These are phyloP conservation scores for Spathaspora sp. DNA, from an alignment of 805 yeast species.

Conservation along the genomic window DNA sequence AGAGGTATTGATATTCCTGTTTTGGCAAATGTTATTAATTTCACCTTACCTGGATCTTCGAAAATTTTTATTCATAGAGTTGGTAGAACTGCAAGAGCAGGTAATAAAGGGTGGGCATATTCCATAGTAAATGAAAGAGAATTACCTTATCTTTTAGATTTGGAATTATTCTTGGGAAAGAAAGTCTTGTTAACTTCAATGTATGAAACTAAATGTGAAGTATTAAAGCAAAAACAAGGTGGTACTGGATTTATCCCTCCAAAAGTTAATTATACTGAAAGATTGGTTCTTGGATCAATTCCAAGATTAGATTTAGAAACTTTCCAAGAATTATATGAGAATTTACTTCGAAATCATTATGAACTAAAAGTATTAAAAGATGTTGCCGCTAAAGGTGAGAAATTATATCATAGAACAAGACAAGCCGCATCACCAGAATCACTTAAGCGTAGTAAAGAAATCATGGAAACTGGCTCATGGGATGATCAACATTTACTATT, in stretches of 20 bases:
- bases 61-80: constrained; percentile 95
- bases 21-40: constrained; percentile 91
- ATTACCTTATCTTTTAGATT: constrained; percentile 83
- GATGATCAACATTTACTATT: constrained; percentile 81
- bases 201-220: constrained; percentile 58
- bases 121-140: constrained; percentile 83
- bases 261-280: constrained; percentile 63
- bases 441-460: constrained; percentile 79
- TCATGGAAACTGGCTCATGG: constrained; percentile 70
- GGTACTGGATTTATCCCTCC: constrained; percentile 44
- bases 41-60: constrained; percentile 84
- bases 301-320: constrained; percentile 74
- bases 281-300: constrained; percentile 78
- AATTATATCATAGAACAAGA: constrained; percentile 79
- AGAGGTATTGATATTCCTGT: constrained; percentile 99
- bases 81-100: constrained; percentile 99
- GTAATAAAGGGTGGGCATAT: constrained; percentile 96
- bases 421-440: constrained; percentile 83
- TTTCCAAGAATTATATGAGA: constrained; percentile 67
- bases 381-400: constrained; percentile 85
- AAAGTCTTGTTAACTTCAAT: constrained; percentile 68
- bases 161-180: constrained; percentile 85
- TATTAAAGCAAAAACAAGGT: constrained; percentile 45
- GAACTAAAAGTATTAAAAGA: constrained; percentile 63
- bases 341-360: constrained; percentile 55